A percentile compares a stretch with the other conserved stretches of the same genome.
Conservation (phyloP, 306 rosid genomes). For the Carpinus viminea region DNA sequence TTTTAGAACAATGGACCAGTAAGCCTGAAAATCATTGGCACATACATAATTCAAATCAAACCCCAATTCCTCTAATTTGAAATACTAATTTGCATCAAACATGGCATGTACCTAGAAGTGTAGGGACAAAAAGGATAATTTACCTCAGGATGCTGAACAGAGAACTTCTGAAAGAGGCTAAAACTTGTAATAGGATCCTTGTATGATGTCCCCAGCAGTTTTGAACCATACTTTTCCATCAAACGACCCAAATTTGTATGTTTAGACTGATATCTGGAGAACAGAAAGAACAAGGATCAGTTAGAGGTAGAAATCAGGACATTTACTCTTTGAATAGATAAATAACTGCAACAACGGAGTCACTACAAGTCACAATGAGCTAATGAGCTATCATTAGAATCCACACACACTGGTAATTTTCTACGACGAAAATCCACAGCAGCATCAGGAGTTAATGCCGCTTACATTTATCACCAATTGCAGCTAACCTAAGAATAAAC, state of each 20-base stretch:
- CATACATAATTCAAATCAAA: too few relatives aligned
- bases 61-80: background rate
- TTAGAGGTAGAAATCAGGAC: background rate
- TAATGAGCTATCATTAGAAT: background rate
- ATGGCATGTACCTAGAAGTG: background rate
- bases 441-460: background rate
- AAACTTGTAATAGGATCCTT: conserved; percentile 78
- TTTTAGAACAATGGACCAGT: conserved; percentile 75
- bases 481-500: background rate
- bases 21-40: conserved; percentile 42
- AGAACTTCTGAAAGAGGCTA: conserved; percentile 54
- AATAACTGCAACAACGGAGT: background rate
- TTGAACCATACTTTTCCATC: conserved; percentile 63
- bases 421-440: background rate
- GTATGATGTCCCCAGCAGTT: conserved; percentile 61
- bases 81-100: background rate
- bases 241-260: conserved; percentile 66
- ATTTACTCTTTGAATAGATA: background rate
- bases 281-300: conserved; percentile 1
- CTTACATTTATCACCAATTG: background rate
- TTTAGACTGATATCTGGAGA: conserved; percentile 46
- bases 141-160: conserved; percentile 68
- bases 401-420: background rate
- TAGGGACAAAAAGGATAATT: background rate
- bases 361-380: background rate